Conservation (phyloP, 2,329 filamentous ascomycete species). For the Cordyceps javanica region DNA sequence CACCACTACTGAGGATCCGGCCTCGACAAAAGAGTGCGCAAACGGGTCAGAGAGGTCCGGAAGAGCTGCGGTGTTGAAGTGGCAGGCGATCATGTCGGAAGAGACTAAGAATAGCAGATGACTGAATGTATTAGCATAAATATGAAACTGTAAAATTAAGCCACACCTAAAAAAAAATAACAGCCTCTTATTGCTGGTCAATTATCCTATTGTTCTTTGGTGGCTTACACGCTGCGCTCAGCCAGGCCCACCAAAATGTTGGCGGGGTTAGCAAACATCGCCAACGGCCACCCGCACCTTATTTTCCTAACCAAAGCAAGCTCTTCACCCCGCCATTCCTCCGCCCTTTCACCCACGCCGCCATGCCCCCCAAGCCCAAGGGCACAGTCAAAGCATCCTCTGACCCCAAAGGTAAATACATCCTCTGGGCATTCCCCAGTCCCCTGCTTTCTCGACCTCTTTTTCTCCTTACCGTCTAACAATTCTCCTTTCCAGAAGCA, state of each 20-base stretch:
- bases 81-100: too few relatives aligned
- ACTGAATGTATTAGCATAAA: neutral
- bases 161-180: neutral
- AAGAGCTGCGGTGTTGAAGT: too few relatives aligned
- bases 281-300: neutral
- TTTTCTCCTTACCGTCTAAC: neutral
- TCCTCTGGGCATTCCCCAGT: too few relatives aligned
- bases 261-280: constrained; percentile 11
- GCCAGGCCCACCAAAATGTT: constrained; percentile 9
- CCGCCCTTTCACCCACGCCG: neutral
- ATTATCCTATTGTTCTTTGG: neutral
- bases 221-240: constrained; percentile 8
- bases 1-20: too few relatives aligned
- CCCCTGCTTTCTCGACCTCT: too few relatives aligned
- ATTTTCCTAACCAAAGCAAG: neutral
- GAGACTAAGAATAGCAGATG: neutral
- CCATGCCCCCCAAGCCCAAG: constrained; percentile 14
- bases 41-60: too few relatives aligned
- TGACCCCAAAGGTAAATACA: neutral
- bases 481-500: neutral
- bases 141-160: neutral
- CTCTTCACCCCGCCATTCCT: neutral
- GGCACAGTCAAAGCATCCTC: constrained; percentile 4
- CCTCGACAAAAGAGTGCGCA: too few relatives aligned
- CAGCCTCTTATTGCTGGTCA: too few relatives aligned